Evolutionary conservation across 768 basidiomycete genomes (phyloP).

Genomic region (Pulveroboletus frians): DNA sequence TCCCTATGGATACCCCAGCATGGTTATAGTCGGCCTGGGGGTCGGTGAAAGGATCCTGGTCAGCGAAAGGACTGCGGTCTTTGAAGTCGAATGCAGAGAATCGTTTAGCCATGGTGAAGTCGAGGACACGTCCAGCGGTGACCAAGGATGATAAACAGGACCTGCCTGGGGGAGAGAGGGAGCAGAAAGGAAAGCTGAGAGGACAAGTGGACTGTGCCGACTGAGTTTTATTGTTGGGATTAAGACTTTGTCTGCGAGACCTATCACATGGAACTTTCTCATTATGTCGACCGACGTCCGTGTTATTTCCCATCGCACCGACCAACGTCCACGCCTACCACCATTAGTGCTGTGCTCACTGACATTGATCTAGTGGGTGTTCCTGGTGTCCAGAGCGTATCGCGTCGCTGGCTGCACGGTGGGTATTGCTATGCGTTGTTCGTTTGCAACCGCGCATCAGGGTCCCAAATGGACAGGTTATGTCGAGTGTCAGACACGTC

Average conservation of each 20-base stretch:
- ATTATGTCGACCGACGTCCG: no score
- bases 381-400: no score
- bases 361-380: background rate
- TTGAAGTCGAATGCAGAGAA: conserved; percentile 67
- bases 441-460: no score
- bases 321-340: background rate
- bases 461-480: no score
- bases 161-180: conserved; percentile 24
- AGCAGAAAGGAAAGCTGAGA: background rate
- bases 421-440: background rate
- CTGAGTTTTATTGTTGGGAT: background rate
- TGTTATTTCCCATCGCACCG: conserved; percentile 2
- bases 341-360: no score
- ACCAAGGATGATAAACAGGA: conserved; percentile 15
- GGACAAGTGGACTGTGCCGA: background rate
- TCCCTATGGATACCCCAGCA: conserved; percentile 24
- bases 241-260: no score
- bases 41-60: conserved; percentile 47
- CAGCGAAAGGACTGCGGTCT: conserved; percentile 45
- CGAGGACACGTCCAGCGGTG: conserved; percentile 16
- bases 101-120: conserved; percentile 33
- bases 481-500: no score
- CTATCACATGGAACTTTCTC: no score
- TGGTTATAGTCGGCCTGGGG: conserved; percentile 25
- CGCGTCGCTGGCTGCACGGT: no score